phyloP scores from a whole-genome alignment of 2,329 filamentous ascomycete genomes.

The Hymenoscyphus fructigenus region DNA sequence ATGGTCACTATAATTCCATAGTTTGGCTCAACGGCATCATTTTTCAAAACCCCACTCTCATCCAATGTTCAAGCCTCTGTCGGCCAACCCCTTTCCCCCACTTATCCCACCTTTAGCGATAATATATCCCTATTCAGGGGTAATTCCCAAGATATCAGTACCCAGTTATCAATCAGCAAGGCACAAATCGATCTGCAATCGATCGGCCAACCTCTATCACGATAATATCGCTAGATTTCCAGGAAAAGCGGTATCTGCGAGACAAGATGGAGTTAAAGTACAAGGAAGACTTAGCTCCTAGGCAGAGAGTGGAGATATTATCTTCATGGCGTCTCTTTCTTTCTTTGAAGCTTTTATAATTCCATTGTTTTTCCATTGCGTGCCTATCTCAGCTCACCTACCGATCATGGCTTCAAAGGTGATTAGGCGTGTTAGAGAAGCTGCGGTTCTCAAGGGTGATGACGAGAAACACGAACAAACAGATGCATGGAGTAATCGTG shows the following conservation, averaged over 20 bases:
- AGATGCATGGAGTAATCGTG: background rate
- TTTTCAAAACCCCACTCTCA: too few species aligned
- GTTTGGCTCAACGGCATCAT: too few species aligned
- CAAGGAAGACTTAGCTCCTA: background rate
- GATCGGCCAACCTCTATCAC: background rate
- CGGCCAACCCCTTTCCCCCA: background rate
- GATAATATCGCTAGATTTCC: background rate
- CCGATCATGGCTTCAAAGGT: background rate
- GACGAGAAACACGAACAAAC: background rate
- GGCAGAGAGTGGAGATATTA: background rate
- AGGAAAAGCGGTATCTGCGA: background rate
- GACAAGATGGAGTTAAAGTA: too few species aligned
- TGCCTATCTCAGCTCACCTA: background rate
- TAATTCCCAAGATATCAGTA: background rate
- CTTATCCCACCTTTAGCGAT: background rate
- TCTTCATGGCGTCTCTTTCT: background rate
- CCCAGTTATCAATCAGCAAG: background rate
- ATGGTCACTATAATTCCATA: too few species aligned
- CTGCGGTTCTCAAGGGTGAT: background rate
- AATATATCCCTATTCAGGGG: background rate
- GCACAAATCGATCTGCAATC: background rate
- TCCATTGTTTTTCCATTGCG: background rate
- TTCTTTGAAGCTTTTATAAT: background rate
- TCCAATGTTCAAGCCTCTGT: too few species aligned
- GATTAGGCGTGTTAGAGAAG: background rate